phyloP scores from a whole-genome alignment of 306 rosid species.

The Dryas drummondii region DNA sequence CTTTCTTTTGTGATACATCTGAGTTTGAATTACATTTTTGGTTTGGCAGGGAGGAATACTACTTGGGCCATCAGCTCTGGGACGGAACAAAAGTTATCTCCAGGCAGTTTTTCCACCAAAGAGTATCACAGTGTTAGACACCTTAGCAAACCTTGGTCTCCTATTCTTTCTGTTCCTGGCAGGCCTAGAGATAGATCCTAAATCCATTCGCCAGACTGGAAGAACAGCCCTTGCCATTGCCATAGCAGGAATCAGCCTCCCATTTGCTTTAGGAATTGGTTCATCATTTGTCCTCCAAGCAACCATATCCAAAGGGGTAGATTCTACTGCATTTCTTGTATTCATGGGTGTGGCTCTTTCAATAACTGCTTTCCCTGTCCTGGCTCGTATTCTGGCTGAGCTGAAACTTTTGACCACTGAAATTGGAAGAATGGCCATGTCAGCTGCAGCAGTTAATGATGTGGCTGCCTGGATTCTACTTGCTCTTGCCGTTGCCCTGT shows the following conservation, averaged over 20 bases:
- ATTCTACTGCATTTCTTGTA: constrained; percentile 55
- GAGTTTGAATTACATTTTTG: neutral
- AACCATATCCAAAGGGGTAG: constrained; percentile 68
- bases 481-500: constrained; percentile 80
- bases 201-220: constrained; percentile 64
- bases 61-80: constrained; percentile 84
- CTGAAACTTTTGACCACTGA: constrained; percentile 82
- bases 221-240: constrained; percentile 67
- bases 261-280: constrained; percentile 80
- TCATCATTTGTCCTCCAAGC: constrained; percentile 55
- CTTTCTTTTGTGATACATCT: neutral
- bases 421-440: constrained; percentile 78
- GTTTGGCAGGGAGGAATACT: constrained; percentile 77
- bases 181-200: constrained; percentile 75
- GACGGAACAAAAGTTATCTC: constrained; percentile 64
- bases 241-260: constrained; percentile 67
- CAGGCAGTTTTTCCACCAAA: constrained; percentile 64
- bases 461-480: constrained; percentile 93
- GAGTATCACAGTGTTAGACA: constrained; percentile 78
- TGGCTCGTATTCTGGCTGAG: constrained; percentile 89
- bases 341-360: constrained; percentile 95
- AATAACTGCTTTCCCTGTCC: constrained; percentile 86
- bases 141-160: constrained; percentile 86
- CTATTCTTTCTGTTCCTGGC: constrained; percentile 75
- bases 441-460: constrained; percentile 93